Evolutionary conservation across 768 basidiomycete genomes (phyloP).

Genomic region (Termitomyces eurrhizus): DNA sequence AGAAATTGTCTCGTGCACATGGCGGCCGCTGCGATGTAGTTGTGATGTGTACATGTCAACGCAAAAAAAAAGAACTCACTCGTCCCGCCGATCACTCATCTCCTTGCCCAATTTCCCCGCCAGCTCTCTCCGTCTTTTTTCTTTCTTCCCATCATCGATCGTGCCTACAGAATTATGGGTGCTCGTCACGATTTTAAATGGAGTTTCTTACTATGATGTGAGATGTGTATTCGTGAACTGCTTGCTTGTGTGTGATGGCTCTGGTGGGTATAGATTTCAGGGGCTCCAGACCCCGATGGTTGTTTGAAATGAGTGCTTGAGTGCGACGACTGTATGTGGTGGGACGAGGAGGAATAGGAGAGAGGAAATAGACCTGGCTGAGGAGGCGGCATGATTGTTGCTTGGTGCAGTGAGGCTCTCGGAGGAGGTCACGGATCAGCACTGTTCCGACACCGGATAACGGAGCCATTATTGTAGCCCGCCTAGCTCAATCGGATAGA

Average conservation of each 20-base stretch:
- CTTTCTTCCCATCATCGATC: slow-evolving; percentile 47
- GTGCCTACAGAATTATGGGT: neutral
- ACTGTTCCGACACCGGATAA: neutral
- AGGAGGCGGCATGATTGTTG: slow-evolving; percentile 41
- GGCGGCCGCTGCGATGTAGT: slow-evolving; percentile 41
- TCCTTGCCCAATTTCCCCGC: slow-evolving; percentile 72
- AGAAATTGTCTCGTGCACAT: slow-evolving; percentile 60
- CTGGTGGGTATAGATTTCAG: slow-evolving; percentile 14
- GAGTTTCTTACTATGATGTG: slow-evolving; percentile 9
- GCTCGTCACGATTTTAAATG: neutral
- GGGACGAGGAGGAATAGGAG: slow-evolving; percentile 41
- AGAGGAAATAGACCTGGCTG: slow-evolving; percentile 67
- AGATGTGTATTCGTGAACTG: slow-evolving; percentile 34
- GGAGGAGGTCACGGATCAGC: neutral
- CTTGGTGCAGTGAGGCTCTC: neutral
- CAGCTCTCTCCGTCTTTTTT: slow-evolving; percentile 65
- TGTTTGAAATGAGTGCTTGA: slow-evolving; percentile 13
- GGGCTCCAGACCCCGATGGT: neutral
- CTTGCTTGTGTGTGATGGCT: slow-evolving; percentile 29
- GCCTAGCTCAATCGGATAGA: slow-evolving; percentile 67
- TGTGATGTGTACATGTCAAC: slow-evolving; percentile 8
- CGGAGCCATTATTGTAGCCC: slow-evolving; percentile 23
- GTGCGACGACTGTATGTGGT: slow-evolving; percentile 18
- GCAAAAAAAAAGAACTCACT: slow-evolving; percentile 40
- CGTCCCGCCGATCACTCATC: slow-evolving; percentile 69